phyloP scores from a whole-genome alignment of 148 eudicot genomes.

The Rhododendron williamsianum region DNA sequence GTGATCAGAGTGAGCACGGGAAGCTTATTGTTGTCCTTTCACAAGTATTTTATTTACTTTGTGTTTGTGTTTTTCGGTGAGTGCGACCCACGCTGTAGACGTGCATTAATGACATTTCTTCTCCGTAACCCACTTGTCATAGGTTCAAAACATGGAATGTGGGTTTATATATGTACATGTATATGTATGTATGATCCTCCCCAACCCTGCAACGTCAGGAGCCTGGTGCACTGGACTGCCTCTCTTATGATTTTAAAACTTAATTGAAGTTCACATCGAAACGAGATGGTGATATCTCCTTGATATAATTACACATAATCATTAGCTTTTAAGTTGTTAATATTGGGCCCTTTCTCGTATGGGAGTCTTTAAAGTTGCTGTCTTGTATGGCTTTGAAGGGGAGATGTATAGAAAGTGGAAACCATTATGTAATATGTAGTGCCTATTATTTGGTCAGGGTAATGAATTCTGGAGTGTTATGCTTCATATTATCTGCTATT shows the following conservation, averaged over 20 bases:
- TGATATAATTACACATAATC: neutral
- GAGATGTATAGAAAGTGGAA: conserved; percentile 6
- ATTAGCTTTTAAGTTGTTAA: neutral
- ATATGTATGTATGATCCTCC: neutral
- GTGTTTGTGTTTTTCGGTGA: neutral
- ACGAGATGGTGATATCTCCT: neutral
- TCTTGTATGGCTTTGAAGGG: neutral
- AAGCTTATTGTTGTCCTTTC: neutral
- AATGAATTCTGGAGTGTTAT: neutral
- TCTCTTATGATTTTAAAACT: neutral
- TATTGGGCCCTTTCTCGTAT: neutral
- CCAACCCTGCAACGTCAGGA: neutral
- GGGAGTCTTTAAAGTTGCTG: neutral
- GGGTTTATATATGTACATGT: no score
- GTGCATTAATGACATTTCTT: neutral
- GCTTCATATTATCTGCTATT: neutral
- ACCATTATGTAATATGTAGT: neutral
- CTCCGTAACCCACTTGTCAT: neutral
- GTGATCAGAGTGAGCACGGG: neutral
- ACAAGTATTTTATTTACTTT: neutral
- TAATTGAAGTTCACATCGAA: neutral
- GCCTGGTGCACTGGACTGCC: neutral
- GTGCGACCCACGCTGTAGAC: neutral
- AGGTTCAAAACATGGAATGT: neutral
- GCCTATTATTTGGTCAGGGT: neutral